phyloP scores from a whole-genome alignment of 2,329 filamentous ascomycete genomes.

The Chlorencoelia australis region DNA sequence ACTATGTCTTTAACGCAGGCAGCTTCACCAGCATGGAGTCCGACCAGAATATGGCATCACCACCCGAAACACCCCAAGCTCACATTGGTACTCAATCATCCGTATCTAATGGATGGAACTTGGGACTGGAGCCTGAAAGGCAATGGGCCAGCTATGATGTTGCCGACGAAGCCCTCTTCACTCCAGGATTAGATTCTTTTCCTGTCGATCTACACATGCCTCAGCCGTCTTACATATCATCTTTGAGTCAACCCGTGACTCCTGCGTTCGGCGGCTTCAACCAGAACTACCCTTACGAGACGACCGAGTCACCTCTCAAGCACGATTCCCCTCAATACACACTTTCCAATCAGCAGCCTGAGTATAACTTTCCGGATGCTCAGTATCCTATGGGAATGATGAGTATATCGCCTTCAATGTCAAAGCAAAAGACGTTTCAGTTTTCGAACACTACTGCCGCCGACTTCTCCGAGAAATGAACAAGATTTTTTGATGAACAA shows the following conservation, averaged over 20 bases:
- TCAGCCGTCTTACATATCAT: conserved; percentile 17
- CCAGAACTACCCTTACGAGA: conserved; percentile 15
- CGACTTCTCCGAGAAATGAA: conserved; percentile 25
- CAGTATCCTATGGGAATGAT: conserved; percentile 11
- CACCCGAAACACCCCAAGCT: conserved; percentile 23
- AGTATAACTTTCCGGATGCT: conserved; percentile 22
- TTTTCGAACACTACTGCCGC: conserved; percentile 26
- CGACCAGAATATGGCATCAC: conserved; percentile 21
- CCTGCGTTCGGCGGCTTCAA: conserved; percentile 24
- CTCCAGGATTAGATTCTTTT: conserved; percentile 21
- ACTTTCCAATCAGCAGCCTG: conserved; percentile 17
- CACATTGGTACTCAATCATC: conserved; percentile 10
- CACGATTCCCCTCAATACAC: conserved; percentile 19
- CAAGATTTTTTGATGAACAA: conserved; percentile 1
- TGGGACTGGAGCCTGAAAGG: conserved; percentile 12
- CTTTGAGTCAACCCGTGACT: conserved; percentile 24
- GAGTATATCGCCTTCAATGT: conserved; percentile 13
- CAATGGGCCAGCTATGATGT: conserved; percentile 18
- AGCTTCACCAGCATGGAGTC: conserved; percentile 17
- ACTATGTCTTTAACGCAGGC: conserved; percentile 18
- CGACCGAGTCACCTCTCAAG: conserved; percentile 19
- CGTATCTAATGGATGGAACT: conserved; percentile 10
- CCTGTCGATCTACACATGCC: conserved; percentile 21
- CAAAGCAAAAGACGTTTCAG: conserved; percentile 26
- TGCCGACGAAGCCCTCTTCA: conserved; percentile 22